phyloP scores from a whole-genome alignment of 2,329 filamentous ascomycete species.

The Magnaporthiopsis poae region DNA sequence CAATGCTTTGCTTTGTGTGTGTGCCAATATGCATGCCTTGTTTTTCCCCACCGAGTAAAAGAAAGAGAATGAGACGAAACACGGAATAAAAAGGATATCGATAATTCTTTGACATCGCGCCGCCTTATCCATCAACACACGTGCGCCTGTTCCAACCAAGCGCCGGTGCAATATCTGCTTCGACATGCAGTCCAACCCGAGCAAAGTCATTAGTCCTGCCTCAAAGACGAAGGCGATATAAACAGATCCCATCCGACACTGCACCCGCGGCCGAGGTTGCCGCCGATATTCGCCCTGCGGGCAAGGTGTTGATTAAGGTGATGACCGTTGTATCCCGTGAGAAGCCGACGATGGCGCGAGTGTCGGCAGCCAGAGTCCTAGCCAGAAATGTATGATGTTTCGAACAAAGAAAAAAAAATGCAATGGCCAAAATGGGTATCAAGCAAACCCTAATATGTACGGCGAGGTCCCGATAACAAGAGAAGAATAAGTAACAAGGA shows the following conservation, averaged over 20 bases:
- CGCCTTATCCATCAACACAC: neutral
- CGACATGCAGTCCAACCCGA: neutral
- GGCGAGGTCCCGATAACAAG: neutral
- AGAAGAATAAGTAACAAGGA: neutral
- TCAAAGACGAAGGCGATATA: neutral
- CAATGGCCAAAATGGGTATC: constrained; percentile 1
- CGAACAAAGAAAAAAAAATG: constrained; percentile 1
- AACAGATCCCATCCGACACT: neutral
- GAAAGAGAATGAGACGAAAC: neutral
- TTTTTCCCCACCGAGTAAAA: neutral
- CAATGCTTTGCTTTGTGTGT: neutral
- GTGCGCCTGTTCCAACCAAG: neutral
- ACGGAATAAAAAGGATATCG: neutral
- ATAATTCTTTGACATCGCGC: neutral
- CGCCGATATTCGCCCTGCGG: neutral
- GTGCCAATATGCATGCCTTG: neutral
- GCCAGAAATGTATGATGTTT: neutral
- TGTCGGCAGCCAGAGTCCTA: neutral
- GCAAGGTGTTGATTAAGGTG: neutral
- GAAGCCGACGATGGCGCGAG: neutral
- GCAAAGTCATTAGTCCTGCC: neutral
- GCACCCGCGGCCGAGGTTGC: too few relatives aligned
- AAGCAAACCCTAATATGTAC: constrained; percentile 3
- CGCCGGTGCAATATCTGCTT: neutral
- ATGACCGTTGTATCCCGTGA: neutral